phyloP scores from a whole-genome alignment of 805 yeast genomes.

The Lachancea thermotolerans region DNA sequence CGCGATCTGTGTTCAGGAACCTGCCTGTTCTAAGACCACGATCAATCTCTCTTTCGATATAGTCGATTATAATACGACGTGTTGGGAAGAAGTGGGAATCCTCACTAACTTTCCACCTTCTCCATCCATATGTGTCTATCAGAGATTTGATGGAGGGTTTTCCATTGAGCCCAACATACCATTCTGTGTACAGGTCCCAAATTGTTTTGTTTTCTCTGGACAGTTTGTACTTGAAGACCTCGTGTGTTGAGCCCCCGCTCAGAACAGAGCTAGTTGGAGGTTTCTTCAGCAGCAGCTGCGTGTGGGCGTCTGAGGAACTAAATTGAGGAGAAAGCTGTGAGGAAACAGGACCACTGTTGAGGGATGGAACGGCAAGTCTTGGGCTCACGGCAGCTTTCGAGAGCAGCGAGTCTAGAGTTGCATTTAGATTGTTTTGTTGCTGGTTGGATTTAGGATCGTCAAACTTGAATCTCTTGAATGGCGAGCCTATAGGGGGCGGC shows the following conservation, averaged over 20 bases:
- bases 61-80: slow-evolving; percentile 33
- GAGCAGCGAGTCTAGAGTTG: slow-evolving; percentile 29
- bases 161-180: slow-evolving; percentile 34
- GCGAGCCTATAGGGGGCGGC: slow-evolving; percentile 6
- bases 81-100: slow-evolving; percentile 36
- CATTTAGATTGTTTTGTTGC: not conserved
- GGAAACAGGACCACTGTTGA: slow-evolving; percentile 5
- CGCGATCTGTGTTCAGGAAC: slow-evolving; percentile 28
- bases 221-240: slow-evolving; percentile 30
- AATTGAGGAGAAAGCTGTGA: slow-evolving; percentile 7
- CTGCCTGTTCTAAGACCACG: slow-evolving; percentile 30
- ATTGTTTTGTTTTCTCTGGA: slow-evolving; percentile 34
- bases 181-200: slow-evolving; percentile 34
- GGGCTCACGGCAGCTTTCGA: slow-evolving; percentile 22
- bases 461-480: slow-evolving; percentile 8
- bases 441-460: slow-evolving; percentile 6
- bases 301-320: slow-evolving; percentile 7
- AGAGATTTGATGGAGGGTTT: slow-evolving; percentile 27
- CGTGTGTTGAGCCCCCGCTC: slow-evolving; percentile 11
- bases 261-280: slow-evolving; percentile 11
- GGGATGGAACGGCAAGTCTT: slow-evolving; percentile 10
- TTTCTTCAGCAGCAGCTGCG: slow-evolving; percentile 5
- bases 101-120: slow-evolving; percentile 34
- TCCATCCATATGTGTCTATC: slow-evolving; percentile 32
- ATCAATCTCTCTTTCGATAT: slow-evolving; percentile 32